phyloP scores from a whole-genome alignment of 139 green algal genomes.

The Picochlorum sp. region DNA sequence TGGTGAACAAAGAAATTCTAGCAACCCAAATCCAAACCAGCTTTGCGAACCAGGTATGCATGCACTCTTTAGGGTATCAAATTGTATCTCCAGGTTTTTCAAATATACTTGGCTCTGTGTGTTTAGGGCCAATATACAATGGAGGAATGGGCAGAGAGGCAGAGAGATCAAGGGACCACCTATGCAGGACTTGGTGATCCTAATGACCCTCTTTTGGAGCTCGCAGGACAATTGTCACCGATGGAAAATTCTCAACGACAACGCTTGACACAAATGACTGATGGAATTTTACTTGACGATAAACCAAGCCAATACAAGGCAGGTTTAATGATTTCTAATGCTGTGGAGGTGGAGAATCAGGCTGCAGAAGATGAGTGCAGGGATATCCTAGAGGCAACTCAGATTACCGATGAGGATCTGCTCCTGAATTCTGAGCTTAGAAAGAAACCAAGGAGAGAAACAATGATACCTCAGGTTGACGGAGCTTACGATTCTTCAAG shows the following conservation, averaged over 20 bases:
- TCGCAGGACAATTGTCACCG: too few relatives aligned
- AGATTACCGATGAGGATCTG: background rate
- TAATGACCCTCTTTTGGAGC: too few relatives aligned
- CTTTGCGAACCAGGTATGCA: too few relatives aligned
- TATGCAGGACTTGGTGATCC: background rate
- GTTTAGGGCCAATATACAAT: too few relatives aligned
- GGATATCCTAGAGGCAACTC: slow-evolving; percentile 9
- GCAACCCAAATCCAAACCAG: too few relatives aligned
- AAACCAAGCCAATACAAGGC: background rate
- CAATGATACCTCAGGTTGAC: slow-evolving; percentile 23
- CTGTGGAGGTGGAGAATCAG: background rate
- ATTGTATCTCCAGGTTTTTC: too few relatives aligned
- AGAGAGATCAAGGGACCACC: background rate
- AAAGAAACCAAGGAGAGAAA: too few relatives aligned
- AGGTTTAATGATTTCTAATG: background rate
- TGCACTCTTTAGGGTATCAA: too few relatives aligned
- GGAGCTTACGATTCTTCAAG: slow-evolving; percentile 14
- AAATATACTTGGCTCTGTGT: background rate
- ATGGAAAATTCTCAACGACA: too few relatives aligned
- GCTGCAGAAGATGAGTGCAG: slow-evolving; percentile 8
- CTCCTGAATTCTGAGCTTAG: background rate
- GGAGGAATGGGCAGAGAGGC: background rate
- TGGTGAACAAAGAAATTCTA: too few relatives aligned
- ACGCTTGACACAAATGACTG: too few relatives aligned
- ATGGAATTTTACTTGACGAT: too few relatives aligned